These are phyloP conservation scores for Apostasia shenzhenica DNA, from an alignment of 106 monocot species.

Conservation along the genomic window DNA sequence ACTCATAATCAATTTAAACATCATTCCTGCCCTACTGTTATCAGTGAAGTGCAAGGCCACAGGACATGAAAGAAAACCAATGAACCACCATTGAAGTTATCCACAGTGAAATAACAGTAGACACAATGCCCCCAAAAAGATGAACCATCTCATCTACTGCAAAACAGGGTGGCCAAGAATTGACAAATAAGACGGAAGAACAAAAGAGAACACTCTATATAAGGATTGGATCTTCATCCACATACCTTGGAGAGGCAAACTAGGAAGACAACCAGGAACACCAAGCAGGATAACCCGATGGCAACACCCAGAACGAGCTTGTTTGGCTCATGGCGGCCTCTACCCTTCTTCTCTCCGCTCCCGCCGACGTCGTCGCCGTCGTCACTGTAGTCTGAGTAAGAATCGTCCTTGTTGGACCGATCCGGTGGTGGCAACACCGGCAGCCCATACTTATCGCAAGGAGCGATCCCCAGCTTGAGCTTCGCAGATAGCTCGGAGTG, in stretches of 20 bases:
- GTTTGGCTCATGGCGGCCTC: slow-evolving; percentile 49
- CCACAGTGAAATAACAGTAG: no score
- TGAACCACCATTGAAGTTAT: no score
- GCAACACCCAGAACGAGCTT: slow-evolving; percentile 63
- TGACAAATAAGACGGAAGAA: no score
- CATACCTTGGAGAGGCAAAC: slow-evolving; percentile 67
- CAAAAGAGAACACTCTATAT: no score
- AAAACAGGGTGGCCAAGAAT: no score
- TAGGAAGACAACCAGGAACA: slow-evolving; percentile 56
- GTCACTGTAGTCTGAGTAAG: slow-evolving; percentile 21
- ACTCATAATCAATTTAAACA: no score
- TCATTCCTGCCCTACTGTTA: no score
- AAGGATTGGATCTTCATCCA: slow-evolving; percentile 23
- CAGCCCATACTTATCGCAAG: slow-evolving; percentile 62
- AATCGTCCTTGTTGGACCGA: slow-evolving; percentile 14
- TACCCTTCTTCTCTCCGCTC: slow-evolving; percentile 13
- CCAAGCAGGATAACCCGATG: slow-evolving; percentile 61
- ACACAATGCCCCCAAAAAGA: no score
- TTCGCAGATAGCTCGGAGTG: slow-evolving; percentile 46
- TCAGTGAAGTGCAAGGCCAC: no score
- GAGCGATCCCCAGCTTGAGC: slow-evolving; percentile 73
- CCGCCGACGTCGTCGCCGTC: slow-evolving; percentile 16
- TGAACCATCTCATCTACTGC: no score
- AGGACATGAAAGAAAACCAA: no score
- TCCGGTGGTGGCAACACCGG: slow-evolving; percentile 58